Base-by-base conservation (phyloP, 2,329 filamentous ascomycete species). In the Aureobasidium melanogenum region DNA sequence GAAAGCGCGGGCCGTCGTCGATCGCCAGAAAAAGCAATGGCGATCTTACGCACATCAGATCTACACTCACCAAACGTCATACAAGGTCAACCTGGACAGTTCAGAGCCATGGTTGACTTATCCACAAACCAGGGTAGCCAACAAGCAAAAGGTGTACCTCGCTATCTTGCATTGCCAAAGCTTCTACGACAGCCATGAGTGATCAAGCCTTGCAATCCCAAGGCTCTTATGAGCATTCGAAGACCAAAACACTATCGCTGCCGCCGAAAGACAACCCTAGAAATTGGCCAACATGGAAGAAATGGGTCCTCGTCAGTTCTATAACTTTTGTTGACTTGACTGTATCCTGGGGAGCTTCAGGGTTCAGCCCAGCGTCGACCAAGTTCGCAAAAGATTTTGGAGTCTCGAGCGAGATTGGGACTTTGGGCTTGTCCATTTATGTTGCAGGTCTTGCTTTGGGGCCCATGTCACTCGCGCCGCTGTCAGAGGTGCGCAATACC, bases 281-380 rank as follows among this genome's bases (percentile, higher is more conserved):
- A 10, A 73, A 74, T 62, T 74, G 72, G 72, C 57, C 68, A 2
- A 44, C 52, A 41, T 57, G 64, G 34, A 67, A 69, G 28, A 74
- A 73, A 68, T 74, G 72, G 71, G 54, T 70, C 7, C 71, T 74
- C 68, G 66, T 73, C 5, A 69, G 68, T 30, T 68, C 68, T 19
- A 73, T 74, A 38, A 67, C 72, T 2, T 68, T 72, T 32, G 73
- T 74, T 54, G 58, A 61, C 36, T 15, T 61, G 19, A 32, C 38
- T 1, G 47, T 61, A 12, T 43, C 34, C 7, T 80, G 77, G 73
- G 76, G 75, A 9, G 78, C 78, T 1, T 78, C 76, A 6, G 78
- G 77, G 9, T 80, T 77, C 66, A 79, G 76, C 2, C 77, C 79
- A 0, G 75, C 73, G 0, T 68, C 71, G 15, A 65, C 63, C n/a